These are phyloP conservation scores for Gonium pectorale DNA, from an alignment of 139 green algal species.

Conservation along the genomic window DNA sequence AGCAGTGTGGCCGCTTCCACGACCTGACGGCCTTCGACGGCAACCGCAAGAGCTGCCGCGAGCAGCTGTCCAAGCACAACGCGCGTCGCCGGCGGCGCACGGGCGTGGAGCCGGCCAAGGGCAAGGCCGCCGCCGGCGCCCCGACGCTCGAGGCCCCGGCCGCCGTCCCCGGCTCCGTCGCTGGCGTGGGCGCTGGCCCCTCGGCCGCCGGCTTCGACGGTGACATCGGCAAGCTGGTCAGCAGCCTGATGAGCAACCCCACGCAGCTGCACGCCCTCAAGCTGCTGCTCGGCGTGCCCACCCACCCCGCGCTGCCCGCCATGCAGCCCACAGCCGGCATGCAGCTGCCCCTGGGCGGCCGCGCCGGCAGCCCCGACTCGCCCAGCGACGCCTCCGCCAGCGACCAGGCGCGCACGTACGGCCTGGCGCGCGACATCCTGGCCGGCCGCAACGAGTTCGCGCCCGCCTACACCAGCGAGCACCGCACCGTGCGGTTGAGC, in stretches of 20 bases:
- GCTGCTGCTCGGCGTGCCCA: constrained; percentile 68
- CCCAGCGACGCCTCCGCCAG: not conserved
- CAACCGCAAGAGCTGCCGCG: constrained; percentile 84
- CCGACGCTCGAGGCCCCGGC: not conserved
- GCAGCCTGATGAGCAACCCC: constrained; percentile 63
- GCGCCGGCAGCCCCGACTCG: not conserved
- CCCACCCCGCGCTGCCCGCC: constrained; percentile 62
- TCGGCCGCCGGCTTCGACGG: not conserved
- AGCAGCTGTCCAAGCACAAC: constrained; percentile 84
- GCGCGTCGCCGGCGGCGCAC: constrained; percentile 65
- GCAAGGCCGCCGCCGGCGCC: not conserved
- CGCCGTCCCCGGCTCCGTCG: not conserved
- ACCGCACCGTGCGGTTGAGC: constrained; percentile 64
- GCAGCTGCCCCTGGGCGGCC: not conserved
- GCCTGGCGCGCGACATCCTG: constrained; percentile 50
- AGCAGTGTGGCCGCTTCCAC: constrained; percentile 94
- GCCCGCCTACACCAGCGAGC: constrained; percentile 50
- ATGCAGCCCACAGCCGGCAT: constrained; percentile 2
- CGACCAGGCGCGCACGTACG: constrained; percentile 45
- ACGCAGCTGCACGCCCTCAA: constrained; percentile 67
- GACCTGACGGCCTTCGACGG: constrained; percentile 90
- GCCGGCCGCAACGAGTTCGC: constrained; percentile 45
- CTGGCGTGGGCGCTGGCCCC: not conserved
- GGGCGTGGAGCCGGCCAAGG: constrained; percentile 36
- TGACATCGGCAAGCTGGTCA: constrained; percentile 64